A percentile compares a stretch with the other conserved stretches of the same genome.
Conservation (phyloP, 352 stramenopile genomes). For the Globisporangium ultimum region DNA sequence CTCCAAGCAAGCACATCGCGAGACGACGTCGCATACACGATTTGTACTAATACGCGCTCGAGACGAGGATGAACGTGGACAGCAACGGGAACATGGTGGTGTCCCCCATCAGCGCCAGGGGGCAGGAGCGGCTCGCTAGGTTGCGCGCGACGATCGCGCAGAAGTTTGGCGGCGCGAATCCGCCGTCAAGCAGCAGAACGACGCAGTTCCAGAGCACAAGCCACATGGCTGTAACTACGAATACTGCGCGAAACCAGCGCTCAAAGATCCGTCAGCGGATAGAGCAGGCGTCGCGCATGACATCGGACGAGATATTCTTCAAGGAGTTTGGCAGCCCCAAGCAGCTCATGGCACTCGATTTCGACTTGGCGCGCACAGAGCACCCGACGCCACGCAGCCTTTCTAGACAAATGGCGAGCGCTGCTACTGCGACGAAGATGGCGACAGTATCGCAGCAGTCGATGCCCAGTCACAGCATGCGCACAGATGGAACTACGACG, state of each 20-base stretch:
- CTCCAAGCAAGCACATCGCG: no score
- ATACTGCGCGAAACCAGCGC: conserved; percentile 10
- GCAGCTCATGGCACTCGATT: conserved; percentile 34
- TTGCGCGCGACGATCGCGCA: conserved; percentile 44
- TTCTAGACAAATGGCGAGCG: neutral
- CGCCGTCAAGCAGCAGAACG: neutral
- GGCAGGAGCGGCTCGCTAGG: conserved; percentile 31
- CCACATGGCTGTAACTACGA: neutral
- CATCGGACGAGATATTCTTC: conserved; percentile 62
- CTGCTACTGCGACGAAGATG: no score
- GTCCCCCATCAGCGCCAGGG: conserved; percentile 44
- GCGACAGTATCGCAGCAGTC: no score
- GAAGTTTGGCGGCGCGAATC: conserved; percentile 24
- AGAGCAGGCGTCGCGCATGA: conserved; percentile 33
- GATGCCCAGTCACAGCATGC: no score
- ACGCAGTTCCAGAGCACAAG: neutral
- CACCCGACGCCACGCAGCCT: conserved; percentile 13
- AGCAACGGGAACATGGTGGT: conserved; percentile 19
- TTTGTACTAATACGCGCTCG: no score
- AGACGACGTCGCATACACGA: no score
- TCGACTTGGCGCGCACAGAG: conserved; percentile 31
- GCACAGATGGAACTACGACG: no score
- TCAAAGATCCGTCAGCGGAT: conserved; percentile 53
- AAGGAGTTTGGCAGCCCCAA: conserved; percentile 56
- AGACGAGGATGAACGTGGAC: conserved; percentile 11